Base-by-base conservation (phyloP, 2,329 filamentous ascomycete genomes). In the Penicillium palitans region DNA sequence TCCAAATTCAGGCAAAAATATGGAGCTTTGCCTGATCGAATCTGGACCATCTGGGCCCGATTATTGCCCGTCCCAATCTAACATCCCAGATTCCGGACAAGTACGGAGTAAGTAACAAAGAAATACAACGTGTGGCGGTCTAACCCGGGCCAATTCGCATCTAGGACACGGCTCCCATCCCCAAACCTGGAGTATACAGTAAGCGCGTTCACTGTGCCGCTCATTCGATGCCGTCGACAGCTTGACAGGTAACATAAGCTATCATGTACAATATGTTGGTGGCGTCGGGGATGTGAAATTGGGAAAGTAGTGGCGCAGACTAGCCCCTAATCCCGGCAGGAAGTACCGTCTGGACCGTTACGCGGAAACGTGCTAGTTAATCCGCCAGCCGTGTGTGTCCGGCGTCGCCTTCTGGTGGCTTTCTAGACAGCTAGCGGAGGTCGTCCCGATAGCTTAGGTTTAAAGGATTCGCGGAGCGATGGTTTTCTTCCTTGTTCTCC, bases 271-370 rank as follows among this genome's bases (percentile, higher is more conserved):
- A 39, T 27, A 5, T 29, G 29, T 41, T 42, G 35, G 65, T 60
- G 63, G 60, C 57, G 39, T 56, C 60, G 46, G 29, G 12, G 51
- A 59, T 50, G 58, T 61, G 46, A 55, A 56, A 52, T 44, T 31
- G n/a, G 29, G 57, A 56, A 57, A 57, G n/a, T 29, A 52, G 49
- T 42, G 52, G 55, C 41, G 48, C 41, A 52, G 52, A 57, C 40
- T 55, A 42, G 45, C 50, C 31, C 31, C 41, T 37, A 58, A 41
- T 64, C 45, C 54, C 50, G 59, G 25, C 6, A 31, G 4, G 5
- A 55, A 49, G 44, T 61, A 25, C 61, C 57, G 55, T 59, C 51
- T 55, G 49, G 46, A 60, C 63, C 60, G 62, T 66, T 63, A 45
- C 40, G 47, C 44, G 57, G 61, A 58, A 61, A 59, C 46, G 35